Base-by-base conservation (phyloP, 371 early-diverging fungal species). In the Lichtheimia corymbifera region DNA sequence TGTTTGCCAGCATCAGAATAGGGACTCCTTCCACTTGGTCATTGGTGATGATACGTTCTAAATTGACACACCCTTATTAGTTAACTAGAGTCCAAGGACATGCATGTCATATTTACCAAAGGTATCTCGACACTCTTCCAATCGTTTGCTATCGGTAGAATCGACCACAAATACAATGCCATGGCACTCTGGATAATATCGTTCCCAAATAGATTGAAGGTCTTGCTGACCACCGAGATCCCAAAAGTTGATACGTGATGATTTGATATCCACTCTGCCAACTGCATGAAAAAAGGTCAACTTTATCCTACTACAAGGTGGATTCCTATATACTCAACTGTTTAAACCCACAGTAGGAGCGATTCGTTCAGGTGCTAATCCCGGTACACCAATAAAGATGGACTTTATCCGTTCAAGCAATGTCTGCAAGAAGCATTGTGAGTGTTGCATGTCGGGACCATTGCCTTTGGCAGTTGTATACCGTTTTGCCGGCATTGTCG, bases 401-500 rank as follows among this genome's bases (percentile, higher is more conserved):
- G 87, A 70, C 73, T 96, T 96, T 49, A 95, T 89, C 49, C 84
- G 74, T 66, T 96, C 97, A 28, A 96, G 75, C 40, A 95, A 70
- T 5, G 95, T 93, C 91, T 93, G 55, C n/a, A 25, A 42, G 6
- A 28, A 54, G 17, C 47, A 47, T 47, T 5, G 45, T 24, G 20
- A 54, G n/a, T 28, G 54, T 3, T 15, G 24, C 22, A 22, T 22
- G 22, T 22, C 22, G 22, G 50, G 47, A 55, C n/a, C 45, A 27
- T 40, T 40, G 12, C 22, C 4, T 18, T 42, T 53, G 40, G 18
- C 18, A 27, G 20, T 47, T 12, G 18, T 14, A 64, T 83, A 92
- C 94, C 27, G 98, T 96, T 79, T 98, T 98, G 54, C 98, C 98
- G 17, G 97, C 93, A 76, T 95, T 94, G 68, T 97, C 97, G 22